Percentiles rank a stretch among this genome's conserved stretches.
phyloP scores from a whole-genome alignment of 345 rosid species.

The Gossypium bickii region DNA sequence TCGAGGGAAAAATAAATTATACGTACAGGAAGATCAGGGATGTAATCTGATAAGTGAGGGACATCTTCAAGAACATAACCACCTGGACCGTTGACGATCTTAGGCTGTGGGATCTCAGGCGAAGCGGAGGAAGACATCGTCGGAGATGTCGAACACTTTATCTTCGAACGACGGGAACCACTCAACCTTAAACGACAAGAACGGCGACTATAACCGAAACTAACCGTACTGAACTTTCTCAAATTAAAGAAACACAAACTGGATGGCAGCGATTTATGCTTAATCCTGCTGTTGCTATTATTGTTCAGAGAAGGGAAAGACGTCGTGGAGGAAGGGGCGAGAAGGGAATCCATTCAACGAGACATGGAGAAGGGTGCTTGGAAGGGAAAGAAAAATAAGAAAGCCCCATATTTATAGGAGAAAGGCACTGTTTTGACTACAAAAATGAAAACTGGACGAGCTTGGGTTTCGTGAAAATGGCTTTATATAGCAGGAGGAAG shows the following conservation, averaged over 20 bases:
- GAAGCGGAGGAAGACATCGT: conserved; percentile 14
- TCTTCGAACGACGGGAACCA: conserved; percentile 7
- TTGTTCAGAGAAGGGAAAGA: conserved; percentile 20
- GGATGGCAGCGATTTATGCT: conserved; percentile 22
- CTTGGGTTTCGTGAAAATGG: background rate
- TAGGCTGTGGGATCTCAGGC: conserved; percentile 25
- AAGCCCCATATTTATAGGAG: conserved; percentile 46
- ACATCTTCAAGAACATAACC: conserved; percentile 91
- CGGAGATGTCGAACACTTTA: background rate
- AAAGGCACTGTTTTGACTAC: conserved; percentile 10
- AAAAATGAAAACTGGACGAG: background rate
- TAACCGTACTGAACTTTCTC: conserved; percentile 20
- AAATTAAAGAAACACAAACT: conserved; percentile 15
- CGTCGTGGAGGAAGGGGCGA: conserved; percentile 22
- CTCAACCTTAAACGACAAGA: background rate
- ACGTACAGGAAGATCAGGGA: conserved; percentile 70
- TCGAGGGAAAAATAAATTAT: background rate
- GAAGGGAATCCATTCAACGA: conserved; percentile 32
- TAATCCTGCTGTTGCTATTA: background rate
- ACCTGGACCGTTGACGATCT: conserved; percentile 54
- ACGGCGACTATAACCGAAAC: background rate
- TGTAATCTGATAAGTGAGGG: conserved; percentile 80
- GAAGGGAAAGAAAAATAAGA: conserved; percentile 1
- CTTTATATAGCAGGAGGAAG: background rate
- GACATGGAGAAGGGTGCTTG: background rate